Evolutionary conservation across 805 yeast genomes (phyloP).

Genomic region (Kodamaea kaohsiungensis): DNA sequence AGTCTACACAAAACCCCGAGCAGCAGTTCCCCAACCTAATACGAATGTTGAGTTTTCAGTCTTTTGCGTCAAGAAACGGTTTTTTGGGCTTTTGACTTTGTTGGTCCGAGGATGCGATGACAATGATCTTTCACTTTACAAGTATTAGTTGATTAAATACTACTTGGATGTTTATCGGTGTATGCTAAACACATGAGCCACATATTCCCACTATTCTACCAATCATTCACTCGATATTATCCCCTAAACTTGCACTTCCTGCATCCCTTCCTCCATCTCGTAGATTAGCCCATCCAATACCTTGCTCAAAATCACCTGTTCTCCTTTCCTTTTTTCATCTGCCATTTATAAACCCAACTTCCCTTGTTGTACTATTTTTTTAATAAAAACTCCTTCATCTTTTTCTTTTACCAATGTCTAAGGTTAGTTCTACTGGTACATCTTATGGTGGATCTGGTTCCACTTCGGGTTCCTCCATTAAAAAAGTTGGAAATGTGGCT

Average conservation of each 20-base stretch:
- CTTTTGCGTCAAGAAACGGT: not conserved
- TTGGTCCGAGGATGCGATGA: not conserved
- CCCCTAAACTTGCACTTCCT: too few relatives aligned
- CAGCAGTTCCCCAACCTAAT: not conserved
- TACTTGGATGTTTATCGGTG: too few relatives aligned
- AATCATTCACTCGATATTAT: too few relatives aligned
- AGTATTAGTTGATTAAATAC: too few relatives aligned
- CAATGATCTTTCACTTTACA: not conserved
- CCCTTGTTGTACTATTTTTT: not conserved
- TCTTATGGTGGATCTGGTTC: not conserved
- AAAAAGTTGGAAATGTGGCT: constrained; percentile 16
- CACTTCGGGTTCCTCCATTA: constrained; percentile 11
- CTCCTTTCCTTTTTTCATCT: not conserved
- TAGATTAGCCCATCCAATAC: not conserved
- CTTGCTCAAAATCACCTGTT: not conserved
- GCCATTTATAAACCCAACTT: not conserved
- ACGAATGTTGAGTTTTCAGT: not conserved
- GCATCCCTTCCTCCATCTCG: not conserved
- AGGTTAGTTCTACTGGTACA: constrained; percentile 6
- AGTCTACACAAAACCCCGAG: not conserved
- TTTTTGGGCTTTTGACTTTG: not conserved
- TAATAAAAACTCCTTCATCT: not conserved
- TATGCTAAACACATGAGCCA: too few relatives aligned
- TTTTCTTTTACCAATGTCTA: constrained; percentile 7
- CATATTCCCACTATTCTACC: not conserved